Conservation (phyloP, 192 early-diverging fungal genomes). For the Allomyces macrogynus region DNA sequence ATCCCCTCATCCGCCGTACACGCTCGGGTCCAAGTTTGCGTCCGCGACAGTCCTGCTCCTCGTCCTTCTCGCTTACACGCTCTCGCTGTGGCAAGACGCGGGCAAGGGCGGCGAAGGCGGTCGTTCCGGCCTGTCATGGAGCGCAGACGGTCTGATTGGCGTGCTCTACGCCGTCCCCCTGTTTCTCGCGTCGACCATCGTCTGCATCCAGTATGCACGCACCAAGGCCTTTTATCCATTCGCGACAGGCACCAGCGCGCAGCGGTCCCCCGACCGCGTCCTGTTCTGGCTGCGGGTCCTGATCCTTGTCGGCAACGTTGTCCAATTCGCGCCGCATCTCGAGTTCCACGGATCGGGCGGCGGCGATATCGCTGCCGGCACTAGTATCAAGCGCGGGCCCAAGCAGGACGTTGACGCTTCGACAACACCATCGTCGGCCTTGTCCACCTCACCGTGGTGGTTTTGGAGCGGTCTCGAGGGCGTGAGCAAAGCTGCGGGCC, state of each 20-base stretch:
- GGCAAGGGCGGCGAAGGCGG: too few relatives aligned
- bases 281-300: neutral
- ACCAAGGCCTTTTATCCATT: neutral
- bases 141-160: too few relatives aligned
- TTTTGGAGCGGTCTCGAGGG: neutral
- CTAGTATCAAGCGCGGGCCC: neutral
- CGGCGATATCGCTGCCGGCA: neutral
- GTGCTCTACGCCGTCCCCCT: neutral
- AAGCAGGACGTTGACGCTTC: too few relatives aligned
- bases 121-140: too few relatives aligned
- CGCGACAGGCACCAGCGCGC: neutral
- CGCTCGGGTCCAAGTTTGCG: too few relatives aligned
- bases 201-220: too few relatives aligned
- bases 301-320: neutral
- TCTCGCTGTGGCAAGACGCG: too few relatives aligned
- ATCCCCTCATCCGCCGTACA: too few relatives aligned
- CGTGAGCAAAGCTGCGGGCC: too few relatives aligned
- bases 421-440: too few relatives aligned
- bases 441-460: neutral
- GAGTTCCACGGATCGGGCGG: neutral
- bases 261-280: neutral
- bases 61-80: too few relatives aligned
- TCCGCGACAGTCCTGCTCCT: too few relatives aligned
- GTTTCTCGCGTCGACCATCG: neutral
- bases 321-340: neutral